Conservation (phyloP, 2,329 filamentous ascomycete genomes). For the Exophiala lecanii-corni region DNA sequence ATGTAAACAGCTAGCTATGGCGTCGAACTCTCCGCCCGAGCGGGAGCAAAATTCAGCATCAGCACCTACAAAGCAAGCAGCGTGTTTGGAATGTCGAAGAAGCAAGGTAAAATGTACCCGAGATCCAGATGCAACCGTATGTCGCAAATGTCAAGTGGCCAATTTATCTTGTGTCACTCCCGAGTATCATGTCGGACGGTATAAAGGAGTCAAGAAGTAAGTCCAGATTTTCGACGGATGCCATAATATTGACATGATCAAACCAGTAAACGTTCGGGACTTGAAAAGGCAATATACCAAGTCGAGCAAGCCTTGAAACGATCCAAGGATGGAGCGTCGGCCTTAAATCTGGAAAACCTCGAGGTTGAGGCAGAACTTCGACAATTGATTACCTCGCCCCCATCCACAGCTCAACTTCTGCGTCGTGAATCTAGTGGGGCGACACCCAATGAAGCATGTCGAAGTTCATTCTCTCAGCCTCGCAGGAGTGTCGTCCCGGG, state of each 20-base stretch:
- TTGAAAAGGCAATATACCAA: constrained; percentile 70
- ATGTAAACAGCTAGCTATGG: constrained; percentile 13
- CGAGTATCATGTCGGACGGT: constrained; percentile 68
- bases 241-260: no score
- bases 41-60: constrained; percentile 2
- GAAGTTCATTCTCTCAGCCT: constrained; percentile 12
- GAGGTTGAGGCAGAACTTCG: constrained; percentile 46
- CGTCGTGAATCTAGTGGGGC: constrained; percentile 9
- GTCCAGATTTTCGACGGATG: constrained; percentile 20
- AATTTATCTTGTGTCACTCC: constrained; percentile 61
- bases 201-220: constrained; percentile 74
- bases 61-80: constrained; percentile 22
- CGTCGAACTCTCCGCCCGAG: constrained; percentile 12
- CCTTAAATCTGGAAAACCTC: constrained; percentile 40
- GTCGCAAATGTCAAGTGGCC: constrained; percentile 58
- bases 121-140: constrained; percentile 48
- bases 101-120: constrained; percentile 67
- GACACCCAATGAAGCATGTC: neutral
- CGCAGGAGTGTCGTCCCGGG: constrained; percentile 1
- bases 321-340: constrained; percentile 44
- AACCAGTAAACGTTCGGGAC: constrained; percentile 68
- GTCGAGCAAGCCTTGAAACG: constrained; percentile 65
- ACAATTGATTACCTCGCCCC: constrained; percentile 48
- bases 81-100: constrained; percentile 58
- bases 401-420: constrained; percentile 32